A percentile compares a stretch with the other conserved stretches of the same genome.
phyloP scores from a whole-genome alignment of 1,139 yeast genomes.

The Maudiozyma humilis region DNA sequence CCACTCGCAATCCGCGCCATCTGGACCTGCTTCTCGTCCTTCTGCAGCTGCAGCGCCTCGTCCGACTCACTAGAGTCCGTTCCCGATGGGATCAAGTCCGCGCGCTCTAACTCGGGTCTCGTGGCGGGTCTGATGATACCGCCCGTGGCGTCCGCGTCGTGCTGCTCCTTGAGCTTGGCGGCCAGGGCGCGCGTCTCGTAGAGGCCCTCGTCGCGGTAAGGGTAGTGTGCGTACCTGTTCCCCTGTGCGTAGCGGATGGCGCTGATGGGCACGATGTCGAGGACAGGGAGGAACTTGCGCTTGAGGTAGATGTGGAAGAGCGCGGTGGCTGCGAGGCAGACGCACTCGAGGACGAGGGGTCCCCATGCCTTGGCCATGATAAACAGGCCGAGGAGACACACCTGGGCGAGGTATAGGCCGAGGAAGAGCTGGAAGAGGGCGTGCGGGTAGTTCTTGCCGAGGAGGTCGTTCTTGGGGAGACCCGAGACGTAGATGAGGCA shows the following conservation, averaged over 20 bases:
- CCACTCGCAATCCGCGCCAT: conserved; percentile 5
- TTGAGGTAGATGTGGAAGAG: conserved; percentile 50
- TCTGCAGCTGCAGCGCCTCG: background rate
- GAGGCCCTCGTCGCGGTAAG: conserved; percentile 55
- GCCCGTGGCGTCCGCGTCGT: conserved; percentile 21
- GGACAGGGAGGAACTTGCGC: conserved; percentile 49
- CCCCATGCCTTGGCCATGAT: conserved; percentile 70
- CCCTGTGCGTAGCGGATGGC: conserved; percentile 57
- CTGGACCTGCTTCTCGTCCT: background rate
- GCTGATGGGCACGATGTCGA: conserved; percentile 67
- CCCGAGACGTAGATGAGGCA: conserved; percentile 46
- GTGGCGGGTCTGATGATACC: conserved; percentile 29
- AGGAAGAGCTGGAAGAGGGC: conserved; percentile 59
- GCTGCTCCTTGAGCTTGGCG: conserved; percentile 30
- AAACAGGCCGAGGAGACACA: conserved; percentile 57
- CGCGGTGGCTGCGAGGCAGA: conserved; percentile 45
- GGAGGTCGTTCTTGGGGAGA: conserved; percentile 44
- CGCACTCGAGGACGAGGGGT: conserved; percentile 55
- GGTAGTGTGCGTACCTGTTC: conserved; percentile 34
- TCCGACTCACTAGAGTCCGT: background rate
- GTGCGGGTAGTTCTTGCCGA: conserved; percentile 60
- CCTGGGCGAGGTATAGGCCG: conserved; percentile 59
- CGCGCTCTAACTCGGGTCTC: conserved; percentile 31
- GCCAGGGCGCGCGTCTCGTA: conserved; percentile 52
- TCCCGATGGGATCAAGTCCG: conserved; percentile 22